Percentiles rank a stretch among this genome's conserved stretches.
Conservation (phyloP, 805 yeast species). For the Wickerhamomyces rabaulensis region DNA sequence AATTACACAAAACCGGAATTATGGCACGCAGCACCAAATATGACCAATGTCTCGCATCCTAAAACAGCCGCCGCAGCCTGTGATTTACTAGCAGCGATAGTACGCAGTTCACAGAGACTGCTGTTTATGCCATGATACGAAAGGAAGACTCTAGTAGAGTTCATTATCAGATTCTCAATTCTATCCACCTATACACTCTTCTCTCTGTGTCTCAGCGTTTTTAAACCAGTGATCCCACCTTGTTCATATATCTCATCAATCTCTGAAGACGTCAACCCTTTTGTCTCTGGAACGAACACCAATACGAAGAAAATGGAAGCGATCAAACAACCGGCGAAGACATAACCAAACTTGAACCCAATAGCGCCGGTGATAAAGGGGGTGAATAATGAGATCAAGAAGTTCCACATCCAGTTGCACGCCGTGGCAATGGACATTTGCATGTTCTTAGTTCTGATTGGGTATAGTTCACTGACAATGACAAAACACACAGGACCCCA, state of each 20-base stretch:
- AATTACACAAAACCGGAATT: too few species aligned
- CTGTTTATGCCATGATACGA: too few species aligned
- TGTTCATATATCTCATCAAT: constrained; percentile 33
- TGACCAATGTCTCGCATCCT: too few species aligned
- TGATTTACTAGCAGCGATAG: too few species aligned
- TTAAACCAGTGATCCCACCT: too few species aligned
- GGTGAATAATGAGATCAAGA: constrained; percentile 62
- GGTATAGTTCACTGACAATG: constrained; percentile 63
- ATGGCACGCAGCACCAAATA: too few species aligned
- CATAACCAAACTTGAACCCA: constrained; percentile 63
- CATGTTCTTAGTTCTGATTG: constrained; percentile 54
- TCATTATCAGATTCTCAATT: too few species aligned
- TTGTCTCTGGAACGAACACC: constrained; percentile 56
- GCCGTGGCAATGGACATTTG: constrained; percentile 63
- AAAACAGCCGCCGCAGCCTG: too few species aligned
- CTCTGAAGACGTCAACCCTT: constrained; percentile 55
- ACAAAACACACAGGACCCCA: constrained; percentile 72
- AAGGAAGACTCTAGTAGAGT: too few species aligned
- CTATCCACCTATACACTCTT: too few species aligned
- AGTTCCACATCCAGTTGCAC: constrained; percentile 62
- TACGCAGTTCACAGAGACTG: too few species aligned
- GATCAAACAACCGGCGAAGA: constrained; percentile 47
- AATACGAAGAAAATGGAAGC: constrained; percentile 46
- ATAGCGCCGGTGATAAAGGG: constrained; percentile 59
- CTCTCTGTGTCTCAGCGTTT: too few species aligned